Evolutionary conservation across 257 asterid genomes (phyloP).

Genomic region (Vinca minor): DNA sequence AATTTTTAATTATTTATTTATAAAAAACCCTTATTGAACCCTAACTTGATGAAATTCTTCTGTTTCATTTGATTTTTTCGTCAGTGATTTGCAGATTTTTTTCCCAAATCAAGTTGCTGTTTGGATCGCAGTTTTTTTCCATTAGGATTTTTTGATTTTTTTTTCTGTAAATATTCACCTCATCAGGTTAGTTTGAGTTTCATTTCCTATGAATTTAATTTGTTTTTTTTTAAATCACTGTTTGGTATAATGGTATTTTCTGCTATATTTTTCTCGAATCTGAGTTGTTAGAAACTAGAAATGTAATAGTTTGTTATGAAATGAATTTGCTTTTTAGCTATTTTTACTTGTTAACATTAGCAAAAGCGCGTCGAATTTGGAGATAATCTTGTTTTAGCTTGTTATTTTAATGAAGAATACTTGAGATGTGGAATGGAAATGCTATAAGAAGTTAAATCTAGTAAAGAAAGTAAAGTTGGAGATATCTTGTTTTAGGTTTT

Average conservation of each 20-base stretch:
- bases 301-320: background rate
- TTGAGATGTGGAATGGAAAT: no score
- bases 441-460: no score
- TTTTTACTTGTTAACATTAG: background rate
- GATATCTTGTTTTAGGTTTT: background rate
- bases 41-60: slow-evolving; percentile 32
- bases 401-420: no score
- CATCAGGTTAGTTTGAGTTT: slow-evolving; percentile 21
- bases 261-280: slow-evolving; percentile 28
- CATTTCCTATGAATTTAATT: slow-evolving; percentile 4
- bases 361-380: background rate
- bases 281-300: slow-evolving; percentile 2
- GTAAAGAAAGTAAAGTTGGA: background rate
- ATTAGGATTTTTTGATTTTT: no score
- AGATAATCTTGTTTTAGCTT: no score
- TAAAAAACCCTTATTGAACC: slow-evolving; percentile 71
- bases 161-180: slow-evolving; percentile 21
- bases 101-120: slow-evolving; percentile 33
- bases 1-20: slow-evolving; percentile 9
- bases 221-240: no score
- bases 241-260: no score
- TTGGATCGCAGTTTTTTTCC: slow-evolving; percentile 47
- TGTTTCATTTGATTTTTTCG: slow-evolving; percentile 18
- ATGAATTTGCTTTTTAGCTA: slow-evolving; percentile 4
- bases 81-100: slow-evolving; percentile 37